These are phyloP conservation scores for Terana coerulea DNA, from an alignment of 768 basidiomycete species.

Conservation along the genomic window DNA sequence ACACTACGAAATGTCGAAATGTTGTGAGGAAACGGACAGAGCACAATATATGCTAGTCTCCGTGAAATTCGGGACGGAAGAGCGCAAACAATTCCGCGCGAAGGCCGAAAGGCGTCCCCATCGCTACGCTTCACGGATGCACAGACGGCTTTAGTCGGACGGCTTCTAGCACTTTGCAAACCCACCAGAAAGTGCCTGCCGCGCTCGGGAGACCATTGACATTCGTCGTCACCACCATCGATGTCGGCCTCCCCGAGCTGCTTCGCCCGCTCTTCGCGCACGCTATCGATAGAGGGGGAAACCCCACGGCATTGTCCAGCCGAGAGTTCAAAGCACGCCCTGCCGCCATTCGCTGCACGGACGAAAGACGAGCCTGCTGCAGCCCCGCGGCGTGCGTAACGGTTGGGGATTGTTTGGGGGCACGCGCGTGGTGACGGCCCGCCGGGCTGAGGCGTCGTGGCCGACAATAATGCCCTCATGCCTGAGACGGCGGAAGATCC, in stretches of 20 bases:
- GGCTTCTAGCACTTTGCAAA: not conserved
- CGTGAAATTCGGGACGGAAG: too few species aligned
- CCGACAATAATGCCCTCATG: not conserved
- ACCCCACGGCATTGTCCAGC: not conserved
- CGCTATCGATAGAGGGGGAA: not conserved
- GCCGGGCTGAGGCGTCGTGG: not conserved
- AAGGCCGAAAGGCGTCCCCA: not conserved
- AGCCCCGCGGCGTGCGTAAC: too few species aligned
- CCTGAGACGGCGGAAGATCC: not conserved
- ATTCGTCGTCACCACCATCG: conserved; percentile 4
- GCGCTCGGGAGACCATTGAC: not conserved
- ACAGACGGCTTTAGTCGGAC: conserved; percentile 1
- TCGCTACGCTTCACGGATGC: conserved; percentile 2
- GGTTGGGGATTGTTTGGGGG: too few species aligned
- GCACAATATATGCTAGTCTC: too few species aligned
- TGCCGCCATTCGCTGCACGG: not conserved
- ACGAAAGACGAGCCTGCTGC: not conserved
- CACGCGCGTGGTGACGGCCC: not conserved
- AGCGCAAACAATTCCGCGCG: not conserved
- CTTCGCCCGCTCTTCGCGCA: not conserved
- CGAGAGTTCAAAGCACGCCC: not conserved
- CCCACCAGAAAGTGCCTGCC: not conserved
- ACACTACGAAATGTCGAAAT: too few species aligned
- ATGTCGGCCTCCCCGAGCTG: not conserved
- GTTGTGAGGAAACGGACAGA: too few species aligned